Evolutionary conservation across 2,329 filamentous ascomycete genomes (phyloP).

Genomic region (Penicillium rolfsii): DNA sequence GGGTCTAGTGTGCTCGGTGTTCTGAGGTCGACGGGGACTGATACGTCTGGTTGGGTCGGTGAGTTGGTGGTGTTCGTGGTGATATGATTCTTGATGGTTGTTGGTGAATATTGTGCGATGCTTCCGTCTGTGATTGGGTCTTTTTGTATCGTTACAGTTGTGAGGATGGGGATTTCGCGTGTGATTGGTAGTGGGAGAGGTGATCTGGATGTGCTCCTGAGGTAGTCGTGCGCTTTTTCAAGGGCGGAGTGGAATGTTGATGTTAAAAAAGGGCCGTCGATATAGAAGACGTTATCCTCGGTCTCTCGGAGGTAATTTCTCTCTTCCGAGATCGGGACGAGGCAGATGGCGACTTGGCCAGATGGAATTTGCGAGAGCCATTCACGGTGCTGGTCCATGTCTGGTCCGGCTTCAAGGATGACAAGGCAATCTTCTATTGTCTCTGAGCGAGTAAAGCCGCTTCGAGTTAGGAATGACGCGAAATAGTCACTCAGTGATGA

Average conservation of each 20-base stretch:
- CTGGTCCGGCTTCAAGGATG: constrained; percentile 4
- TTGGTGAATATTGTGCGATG: neutral
- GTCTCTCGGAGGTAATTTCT: neutral
- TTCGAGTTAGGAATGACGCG: neutral
- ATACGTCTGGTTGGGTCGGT: neutral
- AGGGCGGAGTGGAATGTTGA: constrained; percentile 4
- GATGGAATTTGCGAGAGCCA: constrained; percentile 1
- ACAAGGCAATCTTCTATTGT: constrained; percentile 7
- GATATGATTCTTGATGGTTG: neutral
- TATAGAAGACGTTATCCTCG: constrained; percentile 9
- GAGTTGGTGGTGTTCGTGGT: neutral
- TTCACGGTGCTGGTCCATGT: constrained; percentile 7
- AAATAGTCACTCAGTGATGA: neutral
- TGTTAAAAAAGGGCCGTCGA: constrained; percentile 6
- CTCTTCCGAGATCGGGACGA: neutral
- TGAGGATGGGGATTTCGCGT: neutral
- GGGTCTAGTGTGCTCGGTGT: neutral
- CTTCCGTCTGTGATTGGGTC: neutral
- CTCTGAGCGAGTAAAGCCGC: constrained; percentile 1
- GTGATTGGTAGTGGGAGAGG: neutral
- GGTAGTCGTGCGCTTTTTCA: neutral
- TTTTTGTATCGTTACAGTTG: neutral
- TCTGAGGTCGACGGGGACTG: neutral
- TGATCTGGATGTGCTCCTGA: neutral
- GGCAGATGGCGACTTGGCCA: constrained; percentile 11